A percentile compares a stretch with the other conserved stretches of the same genome.
Conservation (phyloP, 192 early-diverging fungal species). For the Gamsiella multidivaricata region DNA sequence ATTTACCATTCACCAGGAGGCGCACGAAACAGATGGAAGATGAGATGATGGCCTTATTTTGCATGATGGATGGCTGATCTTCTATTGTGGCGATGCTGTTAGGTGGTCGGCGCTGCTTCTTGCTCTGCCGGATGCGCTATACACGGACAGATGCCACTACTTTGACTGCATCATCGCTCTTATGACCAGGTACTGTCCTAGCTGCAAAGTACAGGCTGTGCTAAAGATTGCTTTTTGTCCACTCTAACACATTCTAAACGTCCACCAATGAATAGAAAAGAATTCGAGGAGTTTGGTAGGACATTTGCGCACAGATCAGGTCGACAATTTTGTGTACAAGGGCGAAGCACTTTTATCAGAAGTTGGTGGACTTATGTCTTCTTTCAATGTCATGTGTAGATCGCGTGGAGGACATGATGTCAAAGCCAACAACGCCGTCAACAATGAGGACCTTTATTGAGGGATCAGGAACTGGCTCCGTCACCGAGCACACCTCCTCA, state of each 20-base stretch:
- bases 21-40: too few relatives aligned
- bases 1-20: background rate
- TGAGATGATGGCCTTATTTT: too few relatives aligned
- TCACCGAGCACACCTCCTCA: slow-evolving; percentile 46
- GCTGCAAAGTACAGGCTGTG: background rate
- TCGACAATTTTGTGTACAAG: background rate
- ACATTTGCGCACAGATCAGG: background rate
- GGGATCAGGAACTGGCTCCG: slow-evolving; percentile 33
- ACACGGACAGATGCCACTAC: slow-evolving; percentile 57
- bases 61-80: too few relatives aligned
- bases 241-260: too few relatives aligned
- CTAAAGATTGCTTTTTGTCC: background rate
- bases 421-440: slow-evolving; percentile 50
- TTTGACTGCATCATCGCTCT: slow-evolving; percentile 59
- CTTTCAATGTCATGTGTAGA: slow-evolving; percentile 11
- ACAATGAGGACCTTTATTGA: slow-evolving; percentile 47
- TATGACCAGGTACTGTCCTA: slow-evolving; percentile 35
- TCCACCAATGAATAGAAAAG: slow-evolving; percentile 25
- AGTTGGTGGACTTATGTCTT: background rate
- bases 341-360: background rate
- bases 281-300: slow-evolving; percentile 54
- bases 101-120: slow-evolving; percentile 58
- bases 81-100: too few relatives aligned
- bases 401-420: slow-evolving; percentile 34
- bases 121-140: slow-evolving; percentile 43